Percentiles rank a stretch among this genome's conserved stretches.
Conservation (phyloP, 177 flowering plant species). For the Vitis hybrid region DNA sequence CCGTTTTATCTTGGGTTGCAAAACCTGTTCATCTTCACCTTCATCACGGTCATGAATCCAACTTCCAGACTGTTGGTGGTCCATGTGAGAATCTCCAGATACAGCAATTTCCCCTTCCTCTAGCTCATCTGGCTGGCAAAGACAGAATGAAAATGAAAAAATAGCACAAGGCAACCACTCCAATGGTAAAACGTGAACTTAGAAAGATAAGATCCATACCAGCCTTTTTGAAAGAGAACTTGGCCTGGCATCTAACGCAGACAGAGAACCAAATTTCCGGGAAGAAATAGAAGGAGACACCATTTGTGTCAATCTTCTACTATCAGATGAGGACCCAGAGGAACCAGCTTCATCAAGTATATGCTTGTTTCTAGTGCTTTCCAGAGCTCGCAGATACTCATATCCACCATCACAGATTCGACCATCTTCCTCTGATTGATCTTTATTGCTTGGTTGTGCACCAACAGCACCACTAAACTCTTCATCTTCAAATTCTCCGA, state of each 20-base stretch:
- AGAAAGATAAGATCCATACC: conserved; percentile 43
- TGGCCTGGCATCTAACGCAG: conserved; percentile 89
- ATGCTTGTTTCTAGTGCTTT: conserved; percentile 36
- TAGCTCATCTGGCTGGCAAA: conserved; percentile 76
- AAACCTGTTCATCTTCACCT: conserved; percentile 94
- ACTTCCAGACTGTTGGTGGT: conserved; percentile 92
- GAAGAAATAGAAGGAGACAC: conserved; percentile 68
- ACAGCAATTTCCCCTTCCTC: conserved; percentile 98
- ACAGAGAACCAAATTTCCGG: conserved; percentile 92
- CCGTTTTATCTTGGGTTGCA: conserved; percentile 91
- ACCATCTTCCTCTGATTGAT: conserved; percentile 67
- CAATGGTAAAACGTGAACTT: neutral
- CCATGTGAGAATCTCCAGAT: conserved; percentile 90
- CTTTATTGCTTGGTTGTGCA: conserved; percentile 45
- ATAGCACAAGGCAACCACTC: neutral
- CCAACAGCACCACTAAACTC: conserved; percentile 60
- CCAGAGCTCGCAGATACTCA: conserved; percentile 38
- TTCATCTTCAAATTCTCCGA: conserved; percentile 84
- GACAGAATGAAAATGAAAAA: conserved; percentile 16
- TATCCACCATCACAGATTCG: conserved; percentile 48
- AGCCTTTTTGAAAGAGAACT: conserved; percentile 63
- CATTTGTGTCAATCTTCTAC: conserved; percentile 47
- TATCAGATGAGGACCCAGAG: conserved; percentile 81
- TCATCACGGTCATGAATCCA: conserved; percentile 96
- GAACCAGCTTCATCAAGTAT: conserved; percentile 73